These are phyloP conservation scores for Xylariaceae sp. DNA, from an alignment of 2,329 filamentous ascomycete genomes.

Conservation along the genomic window DNA sequence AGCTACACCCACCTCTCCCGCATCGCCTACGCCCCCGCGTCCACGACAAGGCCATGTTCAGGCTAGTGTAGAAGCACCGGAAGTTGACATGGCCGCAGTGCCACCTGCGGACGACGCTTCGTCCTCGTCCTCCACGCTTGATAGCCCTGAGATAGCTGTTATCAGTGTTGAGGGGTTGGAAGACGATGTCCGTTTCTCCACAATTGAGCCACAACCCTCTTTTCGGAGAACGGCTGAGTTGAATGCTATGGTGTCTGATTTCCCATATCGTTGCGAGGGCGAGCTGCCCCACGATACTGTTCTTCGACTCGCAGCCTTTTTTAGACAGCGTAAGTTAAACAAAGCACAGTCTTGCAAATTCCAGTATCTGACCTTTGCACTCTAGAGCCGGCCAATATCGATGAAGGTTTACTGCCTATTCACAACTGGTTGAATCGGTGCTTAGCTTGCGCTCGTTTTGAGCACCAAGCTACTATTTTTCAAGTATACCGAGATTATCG, in stretches of 20 bases:
- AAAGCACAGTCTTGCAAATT: neutral
- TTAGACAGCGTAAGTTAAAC: constrained; percentile 29
- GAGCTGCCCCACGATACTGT: constrained; percentile 30
- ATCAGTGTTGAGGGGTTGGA: constrained; percentile 39
- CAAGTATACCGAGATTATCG: constrained; percentile 43
- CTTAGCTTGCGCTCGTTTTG: constrained; percentile 39
- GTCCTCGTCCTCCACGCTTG: constrained; percentile 38
- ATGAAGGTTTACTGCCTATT: constrained; percentile 43
- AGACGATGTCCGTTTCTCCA: constrained; percentile 30
- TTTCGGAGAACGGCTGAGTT: constrained; percentile 19
- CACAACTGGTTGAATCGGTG: constrained; percentile 50
- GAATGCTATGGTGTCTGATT: constrained; percentile 26
- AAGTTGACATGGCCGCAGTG: constrained; percentile 36
- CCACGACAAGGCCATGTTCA: constrained; percentile 34
- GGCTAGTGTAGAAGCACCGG: constrained; percentile 45
- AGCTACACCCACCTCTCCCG: constrained; percentile 41
- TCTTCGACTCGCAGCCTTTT: constrained; percentile 27
- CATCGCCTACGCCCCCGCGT: constrained; percentile 37
- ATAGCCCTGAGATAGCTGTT: constrained; percentile 44
- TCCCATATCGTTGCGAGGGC: constrained; percentile 31
- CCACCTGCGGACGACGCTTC: constrained; percentile 29
- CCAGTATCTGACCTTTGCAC: constrained; percentile 16
- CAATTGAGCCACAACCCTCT: constrained; percentile 33
- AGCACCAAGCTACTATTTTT: constrained; percentile 36
- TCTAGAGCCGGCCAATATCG: constrained; percentile 42